These are phyloP conservation scores for Hyaloperonospora brassicae DNA, from an alignment of 352 stramenopile genomes.

Conservation along the genomic window DNA sequence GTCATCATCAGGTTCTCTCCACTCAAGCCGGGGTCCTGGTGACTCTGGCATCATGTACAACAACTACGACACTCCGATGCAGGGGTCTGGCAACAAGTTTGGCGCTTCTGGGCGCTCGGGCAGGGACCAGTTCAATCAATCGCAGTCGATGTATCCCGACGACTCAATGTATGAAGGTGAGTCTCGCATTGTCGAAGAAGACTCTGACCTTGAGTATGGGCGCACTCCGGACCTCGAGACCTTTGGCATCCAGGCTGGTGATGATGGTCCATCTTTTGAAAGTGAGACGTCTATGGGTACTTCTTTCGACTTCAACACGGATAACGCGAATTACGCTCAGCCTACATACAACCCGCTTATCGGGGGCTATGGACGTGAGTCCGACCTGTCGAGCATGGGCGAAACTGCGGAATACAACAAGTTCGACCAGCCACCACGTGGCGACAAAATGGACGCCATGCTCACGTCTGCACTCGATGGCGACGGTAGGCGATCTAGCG, in stretches of 20 bases:
- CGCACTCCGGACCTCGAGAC: conserved; percentile 35
- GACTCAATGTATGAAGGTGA: conserved; percentile 31
- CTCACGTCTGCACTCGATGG: conserved; percentile 18
- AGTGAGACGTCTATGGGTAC: conserved; percentile 52
- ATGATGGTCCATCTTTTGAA: conserved; percentile 40
- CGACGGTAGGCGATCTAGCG: conserved; percentile 15
- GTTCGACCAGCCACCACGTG: conserved; percentile 29
- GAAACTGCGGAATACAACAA: conserved; percentile 43
- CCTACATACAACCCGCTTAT: conserved; percentile 33
- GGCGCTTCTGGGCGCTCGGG: conserved; percentile 9
- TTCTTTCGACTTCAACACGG: conserved; percentile 36
- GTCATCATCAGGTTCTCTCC: conserved; percentile 51
- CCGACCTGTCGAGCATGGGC: conserved; percentile 52
- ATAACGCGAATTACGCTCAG: conserved; percentile 25
- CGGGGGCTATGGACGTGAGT: conserved; percentile 41
- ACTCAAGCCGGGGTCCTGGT: conserved; percentile 25
- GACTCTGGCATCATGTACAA: conserved; percentile 28
- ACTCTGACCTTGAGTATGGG: conserved; percentile 36
- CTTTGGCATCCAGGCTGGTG: conserved; percentile 29
- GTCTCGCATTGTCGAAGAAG: conserved; percentile 28
- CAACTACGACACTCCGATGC: conserved; percentile 32
- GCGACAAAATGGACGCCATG: conserved; percentile 25
- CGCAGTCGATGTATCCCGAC: conserved; percentile 30
- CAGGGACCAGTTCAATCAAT: conserved; percentile 20
- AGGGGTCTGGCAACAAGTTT: conserved; percentile 23